Percentiles rank a stretch among this genome's conserved stretches.
Evolutionary conservation across 2,329 filamentous ascomycete genomes (phyloP).

Genomic region (Penicillium occitanis): DNA sequence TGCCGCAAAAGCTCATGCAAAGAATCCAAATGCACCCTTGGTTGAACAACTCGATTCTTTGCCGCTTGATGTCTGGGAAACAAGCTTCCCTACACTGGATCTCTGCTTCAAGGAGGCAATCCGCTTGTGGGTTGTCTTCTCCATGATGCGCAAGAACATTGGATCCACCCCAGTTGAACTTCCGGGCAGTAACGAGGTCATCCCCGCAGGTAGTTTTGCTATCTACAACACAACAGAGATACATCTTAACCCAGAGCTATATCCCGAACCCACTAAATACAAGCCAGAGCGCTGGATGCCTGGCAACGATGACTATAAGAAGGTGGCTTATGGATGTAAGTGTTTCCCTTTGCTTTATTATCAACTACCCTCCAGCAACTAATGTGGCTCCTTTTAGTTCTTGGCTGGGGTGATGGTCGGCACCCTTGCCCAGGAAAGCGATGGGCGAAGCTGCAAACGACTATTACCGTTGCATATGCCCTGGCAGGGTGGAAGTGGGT

Average conservation of each 20-base stretch:
- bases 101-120: slow-evolving; percentile 15
- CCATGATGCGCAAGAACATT: slow-evolving; percentile 6
- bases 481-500: slow-evolving; percentile 14
- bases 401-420: slow-evolving; percentile 17
- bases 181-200: slow-evolving; percentile 7
- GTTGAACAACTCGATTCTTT: slow-evolving; percentile 17
- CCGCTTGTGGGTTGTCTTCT: slow-evolving; percentile 15
- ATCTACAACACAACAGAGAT: slow-evolving; percentile 8
- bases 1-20: slow-evolving; percentile 1
- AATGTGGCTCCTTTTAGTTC: slow-evolving; percentile 2
- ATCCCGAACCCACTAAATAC: slow-evolving; percentile 14
- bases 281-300: slow-evolving; percentile 14
- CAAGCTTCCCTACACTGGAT: slow-evolving; percentile 9
- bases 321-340: slow-evolving; percentile 16
- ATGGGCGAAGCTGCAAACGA: slow-evolving; percentile 16
- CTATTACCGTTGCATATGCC: slow-evolving; percentile 16
- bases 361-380: neutral
- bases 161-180: neutral
- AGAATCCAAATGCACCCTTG: slow-evolving; percentile 10
- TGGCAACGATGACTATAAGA: slow-evolving; percentile 10
- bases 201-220: slow-evolving; percentile 7
- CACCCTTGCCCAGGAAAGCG: slow-evolving; percentile 18
- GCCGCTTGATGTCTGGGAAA: slow-evolving; percentile 17
- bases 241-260: slow-evolving; percentile 12
- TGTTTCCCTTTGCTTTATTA: neutral